Conservation (phyloP, 192 early-diverging fungal genomes). For the Umbelopsis vinacea region DNA sequence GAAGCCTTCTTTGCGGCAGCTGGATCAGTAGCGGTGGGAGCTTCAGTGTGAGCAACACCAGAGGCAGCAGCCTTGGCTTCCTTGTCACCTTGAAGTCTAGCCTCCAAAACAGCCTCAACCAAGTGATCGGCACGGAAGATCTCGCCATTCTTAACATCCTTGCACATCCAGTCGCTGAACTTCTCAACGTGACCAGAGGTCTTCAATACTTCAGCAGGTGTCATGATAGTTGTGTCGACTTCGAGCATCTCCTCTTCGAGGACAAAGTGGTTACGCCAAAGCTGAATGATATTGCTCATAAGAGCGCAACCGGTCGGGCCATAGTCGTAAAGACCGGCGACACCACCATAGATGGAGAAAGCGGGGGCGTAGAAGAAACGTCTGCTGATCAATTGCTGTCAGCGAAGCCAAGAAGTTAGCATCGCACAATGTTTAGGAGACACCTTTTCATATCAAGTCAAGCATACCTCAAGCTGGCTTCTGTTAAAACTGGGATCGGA, state of each 20-base stretch:
- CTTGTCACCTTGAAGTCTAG: constrained; percentile 87
- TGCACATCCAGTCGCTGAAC: constrained; percentile 99
- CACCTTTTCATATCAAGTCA: background rate
- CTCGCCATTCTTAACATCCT: constrained; percentile 88
- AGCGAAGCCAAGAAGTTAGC: background rate
- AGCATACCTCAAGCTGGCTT: constrained; percentile 13
- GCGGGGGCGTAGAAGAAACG: constrained; percentile 97
- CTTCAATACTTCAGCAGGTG: constrained; percentile 93
- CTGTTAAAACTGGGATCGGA: constrained; percentile 17
- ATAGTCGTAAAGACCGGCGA: constrained; percentile 97
- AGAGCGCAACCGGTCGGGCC: constrained; percentile 94
- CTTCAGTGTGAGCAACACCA: constrained; percentile 35
- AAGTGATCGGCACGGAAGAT: constrained; percentile 98
- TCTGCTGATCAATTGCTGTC: constrained; percentile 72
- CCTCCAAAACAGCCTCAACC: constrained; percentile 90
- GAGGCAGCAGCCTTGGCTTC: constrained; percentile 62
- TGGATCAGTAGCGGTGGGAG: constrained; percentile 6
- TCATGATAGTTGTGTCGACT: constrained; percentile 97
- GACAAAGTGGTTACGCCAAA: constrained; percentile 97
- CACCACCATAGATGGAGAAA: constrained; percentile 96
- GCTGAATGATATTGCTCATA: constrained; percentile 84
- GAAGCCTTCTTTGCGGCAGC: constrained; percentile 50
- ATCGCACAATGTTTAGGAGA: too few species aligned
- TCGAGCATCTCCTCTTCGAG: constrained; percentile 99
- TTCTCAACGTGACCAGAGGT: constrained; percentile 99